Evolutionary conservation across 345 rosid genomes (phyloP).

Genomic region (Moricandia arvensis): DNA sequence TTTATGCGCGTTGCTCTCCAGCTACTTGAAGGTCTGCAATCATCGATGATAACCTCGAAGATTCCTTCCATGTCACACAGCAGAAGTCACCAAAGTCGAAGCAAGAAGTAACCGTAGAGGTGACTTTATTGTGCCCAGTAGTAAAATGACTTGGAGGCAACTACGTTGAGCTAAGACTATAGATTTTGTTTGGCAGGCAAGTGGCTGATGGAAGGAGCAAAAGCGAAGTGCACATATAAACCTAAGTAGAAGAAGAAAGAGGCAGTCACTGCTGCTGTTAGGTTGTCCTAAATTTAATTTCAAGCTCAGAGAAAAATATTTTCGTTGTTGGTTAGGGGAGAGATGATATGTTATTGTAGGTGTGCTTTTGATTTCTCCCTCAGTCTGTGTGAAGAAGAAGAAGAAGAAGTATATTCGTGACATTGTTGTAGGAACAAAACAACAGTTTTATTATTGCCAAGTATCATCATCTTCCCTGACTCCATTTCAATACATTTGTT

Average conservation of each 20-base stretch:
- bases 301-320: not conserved
- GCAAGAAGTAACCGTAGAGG: constrained; percentile 48
- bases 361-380: constrained; percentile 21
- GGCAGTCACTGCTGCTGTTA: constrained; percentile 24
- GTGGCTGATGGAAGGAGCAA: constrained; percentile 45
- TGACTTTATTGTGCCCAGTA: constrained; percentile 6
- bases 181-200: constrained; percentile 52
- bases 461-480: constrained; percentile 7
- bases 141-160: not conserved
- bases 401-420: constrained; percentile 28
- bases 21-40: too few relatives aligned
- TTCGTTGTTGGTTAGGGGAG: constrained; percentile 24
- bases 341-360: constrained; percentile 27
- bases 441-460: not conserved
- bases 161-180: constrained; percentile 15
- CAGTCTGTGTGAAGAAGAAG: not conserved
- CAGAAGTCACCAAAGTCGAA: constrained; percentile 46
- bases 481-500: not conserved
- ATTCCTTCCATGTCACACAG: too few relatives aligned
- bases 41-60: too few relatives aligned
- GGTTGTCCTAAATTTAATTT: constrained; percentile 8
- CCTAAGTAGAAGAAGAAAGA: constrained; percentile 11
- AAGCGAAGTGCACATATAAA: constrained; percentile 34
- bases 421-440: constrained; percentile 10
- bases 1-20: too few relatives aligned